Evolutionary conservation across 495 filamentous ascomycete species (phyloP), one percentile per base, ranked within the genome.

Genomic region (Ramalina intermedia): DNA sequence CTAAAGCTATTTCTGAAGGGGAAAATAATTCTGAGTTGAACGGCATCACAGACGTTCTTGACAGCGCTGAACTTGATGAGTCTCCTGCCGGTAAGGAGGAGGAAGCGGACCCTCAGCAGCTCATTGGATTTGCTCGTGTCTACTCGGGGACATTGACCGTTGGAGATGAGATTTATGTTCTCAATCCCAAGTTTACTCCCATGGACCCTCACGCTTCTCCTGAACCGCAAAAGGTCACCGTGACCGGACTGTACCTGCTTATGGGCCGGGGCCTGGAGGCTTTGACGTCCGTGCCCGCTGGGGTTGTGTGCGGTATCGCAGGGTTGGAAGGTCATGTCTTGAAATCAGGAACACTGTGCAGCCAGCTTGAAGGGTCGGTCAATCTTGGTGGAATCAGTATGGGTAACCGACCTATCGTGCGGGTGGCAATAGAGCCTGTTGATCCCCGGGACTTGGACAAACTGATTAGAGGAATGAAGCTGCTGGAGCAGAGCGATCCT

Each of bases 331-430:
- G 90, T 23, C 77, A 86, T 51, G 81, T 99, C 17, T 69, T 99
- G 40, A 99, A 99, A 62, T 90, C 87, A 20, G 93, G 88, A 8
- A 99, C 91, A 0, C 72, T 99, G 2, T 95, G 88, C 66, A 91
- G 83, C 54, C 83, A 90, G 56, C 68, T 94, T 0, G 81, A 84
- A 50, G 93, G 91, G 18, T 73, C 82, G n/a, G 75, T 95, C 61
- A 99, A 96, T 65, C 70, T 99, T 49, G 93, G 89, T 11, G 93
- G 93, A 47, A 74, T 89, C 16, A 84, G 75, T 42, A 74, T 88
- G 58, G 78, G 73, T 26, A 80, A 79, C 9, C 77, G 83, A 17
- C 93, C 91, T 4, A 99, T 99, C 46, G 93, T 96, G 4, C 84
- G 91, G 44, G 91, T 99, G 3, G 88, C 91, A 2, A 70, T 99